Base-by-base conservation (phyloP, 2,329 filamentous ascomycete genomes). In the Aspergillus aculeatus region DNA sequence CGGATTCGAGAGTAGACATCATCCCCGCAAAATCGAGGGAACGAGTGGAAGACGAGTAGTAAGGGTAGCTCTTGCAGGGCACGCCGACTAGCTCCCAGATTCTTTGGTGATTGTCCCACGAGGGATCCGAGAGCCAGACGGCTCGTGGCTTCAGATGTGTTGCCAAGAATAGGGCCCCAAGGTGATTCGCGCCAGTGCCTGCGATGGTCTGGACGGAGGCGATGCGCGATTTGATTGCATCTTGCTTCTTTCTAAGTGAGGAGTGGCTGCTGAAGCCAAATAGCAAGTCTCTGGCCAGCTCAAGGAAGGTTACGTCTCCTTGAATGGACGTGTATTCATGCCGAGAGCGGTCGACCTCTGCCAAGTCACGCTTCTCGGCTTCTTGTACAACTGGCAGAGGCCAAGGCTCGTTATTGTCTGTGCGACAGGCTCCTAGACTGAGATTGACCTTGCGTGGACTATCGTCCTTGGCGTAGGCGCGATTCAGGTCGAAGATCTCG, bases 41-140 rank as follows among this genome's bases (percentile, higher is more conserved):
- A 56, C 75, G 72, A 7, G 74, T 77, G 5, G 68, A 65, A 7
- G 92, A 88, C 75, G 89, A 87, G 80, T 56, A 60, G 31, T 56
- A 56, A 12, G 38, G 54, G 16, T 56, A 60, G 4, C 23, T 32
- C 31, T 49, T 4, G 2, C 29, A 38, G 5, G 29, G 26, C 0
- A 56, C 16, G 21, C 54, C 70, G 16, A 68, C 66, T 2, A 61
- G 35, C 14, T 64, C 57, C 81, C 96, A 95, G 80, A 97, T 95
- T 77, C 95, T 89, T 80, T 92, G 87, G 84, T 97, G 93, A 80
- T 97, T 97, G 65, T 87, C 89, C 93, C 94, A 97, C 58, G 93
- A 96, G 48, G 93, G 93, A 75, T 90, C 89, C 67, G 91, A 94
- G 74, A 96, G 83, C 82, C 94, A 96, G 74, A 94, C 86, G 58